Percentiles rank a stretch among this genome's conserved stretches.
phyloP scores from a whole-genome alignment of 352 stramenopile species.

The Phytopythium sindhum region DNA sequence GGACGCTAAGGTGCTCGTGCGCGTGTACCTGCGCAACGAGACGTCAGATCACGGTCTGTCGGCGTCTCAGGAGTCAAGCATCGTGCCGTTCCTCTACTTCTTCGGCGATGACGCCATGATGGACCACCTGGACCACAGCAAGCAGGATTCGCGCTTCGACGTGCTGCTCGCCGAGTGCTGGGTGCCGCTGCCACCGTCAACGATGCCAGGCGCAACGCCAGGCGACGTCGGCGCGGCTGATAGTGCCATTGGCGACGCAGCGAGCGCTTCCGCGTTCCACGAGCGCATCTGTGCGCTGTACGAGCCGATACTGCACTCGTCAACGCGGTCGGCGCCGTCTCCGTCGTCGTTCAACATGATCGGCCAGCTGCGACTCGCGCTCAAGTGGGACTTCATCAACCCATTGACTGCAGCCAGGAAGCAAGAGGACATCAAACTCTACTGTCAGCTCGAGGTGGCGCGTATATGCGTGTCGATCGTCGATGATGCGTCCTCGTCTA shows the following conservation, averaged over 20 bases:
- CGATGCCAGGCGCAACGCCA: slow-evolving; percentile 15
- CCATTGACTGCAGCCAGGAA: slow-evolving; percentile 33
- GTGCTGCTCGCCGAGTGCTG: slow-evolving; percentile 74
- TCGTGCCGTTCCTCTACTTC: slow-evolving; percentile 87
- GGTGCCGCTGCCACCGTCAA: slow-evolving; percentile 57
- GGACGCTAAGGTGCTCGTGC: slow-evolving; percentile 53
- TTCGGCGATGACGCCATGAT: slow-evolving; percentile 86
- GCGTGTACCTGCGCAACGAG: slow-evolving; percentile 72
- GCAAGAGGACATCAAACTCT: slow-evolving; percentile 49
- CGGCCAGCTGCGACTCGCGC: slow-evolving; percentile 62
- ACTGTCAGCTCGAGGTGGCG: slow-evolving; percentile 73
- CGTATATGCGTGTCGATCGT: slow-evolving; percentile 75
- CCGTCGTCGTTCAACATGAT: slow-evolving; percentile 55
- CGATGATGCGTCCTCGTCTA: slow-evolving; percentile 50
- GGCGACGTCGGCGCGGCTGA: neutral
- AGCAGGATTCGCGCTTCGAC: slow-evolving; percentile 80
- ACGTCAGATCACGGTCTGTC: slow-evolving; percentile 74
- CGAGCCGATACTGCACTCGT: slow-evolving; percentile 24
- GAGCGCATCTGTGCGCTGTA: slow-evolving; percentile 74
- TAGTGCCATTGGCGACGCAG: neutral
- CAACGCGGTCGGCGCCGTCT: neutral
- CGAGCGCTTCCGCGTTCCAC: slow-evolving; percentile 38
- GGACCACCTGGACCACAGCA: slow-evolving; percentile 84
- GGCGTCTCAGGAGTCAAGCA: slow-evolving; percentile 74
- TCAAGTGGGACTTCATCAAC: slow-evolving; percentile 81